Evolutionary conservation across 2,329 filamentous ascomycete genomes (phyloP), one percentile per base, ranked within the genome.

Genomic region (Neonectria coccinea): DNA sequence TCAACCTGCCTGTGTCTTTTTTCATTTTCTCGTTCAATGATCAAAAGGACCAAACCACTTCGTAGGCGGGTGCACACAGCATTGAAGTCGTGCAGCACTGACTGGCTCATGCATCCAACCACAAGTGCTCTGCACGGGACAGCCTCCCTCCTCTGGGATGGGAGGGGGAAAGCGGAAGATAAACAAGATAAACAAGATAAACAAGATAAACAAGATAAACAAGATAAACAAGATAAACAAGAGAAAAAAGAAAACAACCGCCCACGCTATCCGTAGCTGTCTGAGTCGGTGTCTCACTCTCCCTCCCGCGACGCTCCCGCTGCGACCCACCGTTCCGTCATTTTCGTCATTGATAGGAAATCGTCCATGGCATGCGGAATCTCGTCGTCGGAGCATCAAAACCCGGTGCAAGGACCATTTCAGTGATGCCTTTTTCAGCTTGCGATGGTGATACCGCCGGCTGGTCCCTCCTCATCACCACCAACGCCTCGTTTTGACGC

Each of bases 241-340:
- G 10, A 14, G 6, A 25, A 25, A 36, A n/a, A 20, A 50, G 33
- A 57, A 27, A 57, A 48, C 22, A 51, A 47, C 42, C 29, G 29
- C 12, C 7, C 25, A 8, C 39, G 11, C 29, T 25, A 25, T 25
- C 6, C 25, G 25, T 25, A 36, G 7, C 4, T 14, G 12, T 11
- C 29, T 60, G 57, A 39, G 39, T 41, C 22, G 42, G 29, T 60
- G 57, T 60, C 57, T 60, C 31, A 42, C 27, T 55, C 42, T 54
- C 57, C 51, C 50, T 60, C 25, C 16, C 44, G 33, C 33, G 20
- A 41, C 22, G 22, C 31, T 31, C 27, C 25, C 25, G 10, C 12
- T 51, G 29, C 29, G 31, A 31, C 27, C 27, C 29, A 16, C 48
- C 11, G 48, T 51, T 36, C 48, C 48, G n/a, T 33, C 29, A n/a